Evolutionary conservation across 306 rosid genomes (phyloP).

Genomic region (Prunus davidiana): DNA sequence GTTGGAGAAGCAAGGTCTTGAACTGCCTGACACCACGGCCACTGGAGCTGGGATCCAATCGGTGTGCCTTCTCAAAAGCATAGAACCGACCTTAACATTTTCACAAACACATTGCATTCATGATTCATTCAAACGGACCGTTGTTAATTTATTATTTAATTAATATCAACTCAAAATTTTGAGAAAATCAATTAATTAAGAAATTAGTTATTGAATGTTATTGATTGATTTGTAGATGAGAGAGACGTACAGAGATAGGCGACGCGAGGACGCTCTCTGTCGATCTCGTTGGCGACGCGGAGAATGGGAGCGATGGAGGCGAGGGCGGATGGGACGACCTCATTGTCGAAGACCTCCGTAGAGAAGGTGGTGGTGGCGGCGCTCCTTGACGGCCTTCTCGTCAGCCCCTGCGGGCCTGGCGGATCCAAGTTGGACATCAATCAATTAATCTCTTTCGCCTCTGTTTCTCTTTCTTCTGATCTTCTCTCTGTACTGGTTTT

Average conservation of each 20-base stretch:
- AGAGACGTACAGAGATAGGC: conserved; percentile 72
- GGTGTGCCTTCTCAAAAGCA: conserved; percentile 95
- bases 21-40: conserved; percentile 99
- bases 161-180: too few species aligned
- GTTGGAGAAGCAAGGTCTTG: conserved; percentile 73
- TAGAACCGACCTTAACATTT: conserved; percentile 72
- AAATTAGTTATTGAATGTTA: too few species aligned
- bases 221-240: not conserved
- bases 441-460: not conserved
- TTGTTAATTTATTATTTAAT: too few species aligned
- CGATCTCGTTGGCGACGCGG: conserved; percentile 87
- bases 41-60: conserved; percentile 84
- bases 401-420: conserved; percentile 45
- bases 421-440: conserved; percentile 55
- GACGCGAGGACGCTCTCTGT: conserved; percentile 83
- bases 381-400: conserved; percentile 78
- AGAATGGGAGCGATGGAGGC: conserved; percentile 87
- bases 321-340: conserved; percentile 85
- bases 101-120: not conserved
- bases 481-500: not conserved
- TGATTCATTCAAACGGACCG: not conserved
- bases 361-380: conserved; percentile 82
- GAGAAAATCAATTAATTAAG: not conserved
- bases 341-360: conserved; percentile 89
- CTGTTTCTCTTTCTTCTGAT: not conserved